Conservation (phyloP, 257 asterid species). For the Fraxinus cuspidata region DNA sequence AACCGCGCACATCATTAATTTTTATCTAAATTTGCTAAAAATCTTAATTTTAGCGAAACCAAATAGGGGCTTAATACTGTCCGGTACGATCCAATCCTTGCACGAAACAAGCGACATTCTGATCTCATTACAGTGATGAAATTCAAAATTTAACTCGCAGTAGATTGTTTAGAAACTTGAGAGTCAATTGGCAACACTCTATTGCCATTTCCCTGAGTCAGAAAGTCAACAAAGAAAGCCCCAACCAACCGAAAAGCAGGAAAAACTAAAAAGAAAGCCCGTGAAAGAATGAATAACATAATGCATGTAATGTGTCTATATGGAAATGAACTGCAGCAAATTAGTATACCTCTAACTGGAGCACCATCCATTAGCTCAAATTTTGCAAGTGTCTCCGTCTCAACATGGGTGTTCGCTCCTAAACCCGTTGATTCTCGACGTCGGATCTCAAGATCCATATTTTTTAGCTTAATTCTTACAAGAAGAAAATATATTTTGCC, state of each 20-base stretch:
- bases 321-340: not conserved
- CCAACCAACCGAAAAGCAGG: not conserved
- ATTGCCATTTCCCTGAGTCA: not conserved
- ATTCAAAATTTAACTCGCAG: not conserved
- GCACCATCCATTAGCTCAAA: conserved; percentile 99
- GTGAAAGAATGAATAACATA: not conserved
- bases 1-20: too few species aligned
- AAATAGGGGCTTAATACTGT: too few species aligned
- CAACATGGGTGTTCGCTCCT: conserved; percentile 94
- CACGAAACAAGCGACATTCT: not conserved
- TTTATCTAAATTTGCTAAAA: too few species aligned
- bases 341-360: conserved; percentile 87
- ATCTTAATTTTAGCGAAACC: too few species aligned
- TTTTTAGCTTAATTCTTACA: conserved; percentile 92
- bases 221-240: not conserved
- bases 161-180: not conserved
- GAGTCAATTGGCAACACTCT: not conserved
- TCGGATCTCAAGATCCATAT: conserved; percentile 97
- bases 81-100: not conserved
- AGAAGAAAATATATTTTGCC: conserved; percentile 97
- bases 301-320: not conserved
- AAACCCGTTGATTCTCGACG: conserved; percentile 97
- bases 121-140: not conserved
- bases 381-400: conserved; percentile 98
- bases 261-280: not conserved